Percentiles rank a stretch among this genome's conserved stretches.
Evolutionary conservation across 2,329 filamentous ascomycete genomes (phyloP).

Genomic region (Chrysoporthe deuterocubensis): DNA sequence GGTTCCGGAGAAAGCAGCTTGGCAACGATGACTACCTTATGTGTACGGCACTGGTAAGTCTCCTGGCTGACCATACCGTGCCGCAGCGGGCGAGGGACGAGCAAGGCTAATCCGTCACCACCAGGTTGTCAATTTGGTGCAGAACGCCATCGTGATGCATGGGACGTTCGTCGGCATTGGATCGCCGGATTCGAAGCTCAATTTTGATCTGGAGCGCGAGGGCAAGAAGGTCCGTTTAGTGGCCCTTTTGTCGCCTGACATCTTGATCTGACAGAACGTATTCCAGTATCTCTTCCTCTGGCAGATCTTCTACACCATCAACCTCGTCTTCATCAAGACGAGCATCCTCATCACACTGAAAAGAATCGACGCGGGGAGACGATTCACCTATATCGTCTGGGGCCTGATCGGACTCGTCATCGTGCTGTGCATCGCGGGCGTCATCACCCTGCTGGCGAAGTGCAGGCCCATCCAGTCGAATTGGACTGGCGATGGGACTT

Average conservation of each 20-base stretch:
- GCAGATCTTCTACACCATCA: slow-evolving; percentile 27
- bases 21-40: slow-evolving; percentile 27
- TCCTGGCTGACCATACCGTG: neutral
- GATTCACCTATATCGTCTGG: slow-evolving; percentile 24
- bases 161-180: slow-evolving; percentile 28
- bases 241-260: neutral
- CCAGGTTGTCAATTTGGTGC: slow-evolving; percentile 26
- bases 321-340: slow-evolving; percentile 27
- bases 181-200: slow-evolving; percentile 26
- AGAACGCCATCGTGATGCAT: slow-evolving; percentile 28
- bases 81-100: neutral
- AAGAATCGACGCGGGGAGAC: slow-evolving; percentile 15
- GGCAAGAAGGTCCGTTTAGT: slow-evolving; percentile 20
- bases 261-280: neutral
- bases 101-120: neutral
- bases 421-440: slow-evolving; percentile 23
- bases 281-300: slow-evolving; percentile 29
- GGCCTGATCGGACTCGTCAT: slow-evolving; percentile 26
- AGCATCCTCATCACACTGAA: slow-evolving; percentile 27
- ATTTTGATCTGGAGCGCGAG: slow-evolving; percentile 22
- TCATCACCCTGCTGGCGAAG: slow-evolving; percentile 26
- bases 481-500: slow-evolving; percentile 24
- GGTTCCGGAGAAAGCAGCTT: slow-evolving; percentile 18
- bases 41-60: slow-evolving; percentile 25
- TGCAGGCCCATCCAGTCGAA: slow-evolving; percentile 28